A percentile compares a stretch with the other conserved stretches of the same genome.
phyloP scores from a whole-genome alignment of 495 filamentous ascomycete species.

The Apodospora peruviana region DNA sequence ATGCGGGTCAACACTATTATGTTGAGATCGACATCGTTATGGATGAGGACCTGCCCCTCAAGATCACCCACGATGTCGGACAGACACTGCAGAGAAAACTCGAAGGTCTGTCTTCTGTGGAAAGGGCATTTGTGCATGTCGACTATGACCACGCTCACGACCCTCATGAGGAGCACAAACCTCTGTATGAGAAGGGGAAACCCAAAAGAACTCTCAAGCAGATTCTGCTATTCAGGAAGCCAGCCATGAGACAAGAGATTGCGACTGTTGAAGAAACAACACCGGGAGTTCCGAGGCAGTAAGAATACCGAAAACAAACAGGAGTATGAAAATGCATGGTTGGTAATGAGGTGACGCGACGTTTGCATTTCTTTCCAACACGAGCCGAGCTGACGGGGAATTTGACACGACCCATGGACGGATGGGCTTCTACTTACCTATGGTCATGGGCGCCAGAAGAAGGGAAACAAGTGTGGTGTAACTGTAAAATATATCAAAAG shows the following conservation, averaged over 20 bases:
- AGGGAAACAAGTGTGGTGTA: too few species aligned
- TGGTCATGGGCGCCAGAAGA: too few species aligned
- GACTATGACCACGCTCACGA: constrained; percentile 49
- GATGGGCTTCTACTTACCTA: not conserved
- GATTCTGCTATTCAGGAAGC: constrained; percentile 32
- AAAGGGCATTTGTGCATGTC: constrained; percentile 53
- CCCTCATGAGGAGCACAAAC: constrained; percentile 48
- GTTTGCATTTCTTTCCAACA: too few species aligned
- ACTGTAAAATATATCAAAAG: too few species aligned
- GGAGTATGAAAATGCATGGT: too few species aligned
- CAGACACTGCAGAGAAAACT: constrained; percentile 50
- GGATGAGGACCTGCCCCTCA: constrained; percentile 44
- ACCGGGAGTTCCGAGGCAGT: not conserved
- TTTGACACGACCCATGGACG: not conserved
- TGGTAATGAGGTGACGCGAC: too few species aligned
- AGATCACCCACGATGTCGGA: constrained; percentile 49
- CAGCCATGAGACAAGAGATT: constrained; percentile 17
- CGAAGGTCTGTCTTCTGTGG: constrained; percentile 48
- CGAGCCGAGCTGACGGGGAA: not conserved
- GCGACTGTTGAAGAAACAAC: not conserved
- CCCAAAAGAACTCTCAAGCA: constrained; percentile 29
- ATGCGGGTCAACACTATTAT: constrained; percentile 51
- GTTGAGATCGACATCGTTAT: constrained; percentile 56
- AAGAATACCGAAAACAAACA: not conserved
- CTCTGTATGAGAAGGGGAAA: constrained; percentile 39